Evolutionary conservation across 768 basidiomycete species (phyloP), one percentile per base, ranked within the genome.

Genomic region (Kwoniella botswanensis): DNA sequence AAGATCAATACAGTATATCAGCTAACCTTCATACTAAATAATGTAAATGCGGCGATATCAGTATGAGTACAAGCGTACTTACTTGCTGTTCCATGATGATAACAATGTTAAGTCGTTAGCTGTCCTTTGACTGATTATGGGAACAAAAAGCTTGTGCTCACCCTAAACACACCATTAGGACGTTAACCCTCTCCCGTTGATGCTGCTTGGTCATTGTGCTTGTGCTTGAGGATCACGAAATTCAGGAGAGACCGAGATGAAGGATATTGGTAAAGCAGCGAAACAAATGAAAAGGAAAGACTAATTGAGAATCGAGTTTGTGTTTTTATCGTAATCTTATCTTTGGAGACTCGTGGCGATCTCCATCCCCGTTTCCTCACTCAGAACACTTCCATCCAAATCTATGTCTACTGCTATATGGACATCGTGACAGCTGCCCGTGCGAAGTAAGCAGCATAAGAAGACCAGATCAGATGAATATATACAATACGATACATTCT

Each of bases 131-230:
- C 15, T 24, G 7, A 1, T 4, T 29, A 18, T 29, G 15, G 21
- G 55, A 56, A 29, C 15, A 1, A 56, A 13, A 0, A 6, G 26
- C n/a, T 42, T 13, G 29, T 0, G 70, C 80, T 75, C 43, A 82
- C 82, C 82, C 82, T 41, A 81, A 71, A 50, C 82, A 83, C 13
- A 83, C 82, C 82, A 82, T 83, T 43, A 83, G 65, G 41, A 83
- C 82, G 59, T 65, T 80, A 42, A 82, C 55, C 26, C 75, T 76
- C 42, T 64, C 58, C 41, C 26, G 35, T 21, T 72, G 35, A 17
- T 63, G 35, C 15, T 72, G 35, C 1, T 63, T 53, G n/a, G 66
- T 26, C 66, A 68, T 72, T 5, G 21, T 54, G 54, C 5, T 50
- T 50, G 46, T 35, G 35, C 35, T 35, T 35, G 35, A 35, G 35